These are phyloP conservation scores for Marasmius fiardii DNA, from an alignment of 1,284 basidiomycete genomes.

Conservation along the genomic window DNA sequence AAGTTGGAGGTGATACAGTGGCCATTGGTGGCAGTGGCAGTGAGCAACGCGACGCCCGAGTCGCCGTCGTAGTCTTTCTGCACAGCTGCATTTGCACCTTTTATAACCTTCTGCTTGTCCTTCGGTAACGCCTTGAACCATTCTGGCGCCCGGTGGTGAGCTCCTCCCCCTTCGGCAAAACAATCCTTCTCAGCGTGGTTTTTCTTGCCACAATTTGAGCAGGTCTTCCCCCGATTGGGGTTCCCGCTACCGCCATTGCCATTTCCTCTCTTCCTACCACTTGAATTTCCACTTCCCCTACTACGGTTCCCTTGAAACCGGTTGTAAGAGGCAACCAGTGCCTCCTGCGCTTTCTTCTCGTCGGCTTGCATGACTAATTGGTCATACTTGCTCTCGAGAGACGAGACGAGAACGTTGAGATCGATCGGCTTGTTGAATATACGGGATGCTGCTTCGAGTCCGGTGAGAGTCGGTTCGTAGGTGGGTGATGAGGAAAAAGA, in stretches of 20 bases:
- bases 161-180: conserved; percentile 3
- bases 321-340: neutral
- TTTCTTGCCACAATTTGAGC: conserved; percentile 1
- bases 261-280: too few species aligned
- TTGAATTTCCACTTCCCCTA: neutral
- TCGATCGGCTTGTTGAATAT: neutral
- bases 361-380: neutral
- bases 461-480: neutral
- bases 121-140: conserved; percentile 3
- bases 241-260: neutral
- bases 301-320: neutral
- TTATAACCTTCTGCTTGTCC: neutral
- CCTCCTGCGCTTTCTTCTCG: neutral
- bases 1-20: conserved; percentile 1
- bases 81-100: neutral
- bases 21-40: conserved; percentile 3
- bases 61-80: neutral
- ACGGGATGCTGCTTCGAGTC: neutral
- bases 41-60: neutral
- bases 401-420: neutral
- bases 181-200: conserved; percentile 1
- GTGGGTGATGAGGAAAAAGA: neutral
- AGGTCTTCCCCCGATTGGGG: neutral
- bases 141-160: neutral
- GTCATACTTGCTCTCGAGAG: neutral